phyloP scores from a whole-genome alignment of 1,284 basidiomycete genomes.

The Cystobasidiaceae sp. region DNA sequence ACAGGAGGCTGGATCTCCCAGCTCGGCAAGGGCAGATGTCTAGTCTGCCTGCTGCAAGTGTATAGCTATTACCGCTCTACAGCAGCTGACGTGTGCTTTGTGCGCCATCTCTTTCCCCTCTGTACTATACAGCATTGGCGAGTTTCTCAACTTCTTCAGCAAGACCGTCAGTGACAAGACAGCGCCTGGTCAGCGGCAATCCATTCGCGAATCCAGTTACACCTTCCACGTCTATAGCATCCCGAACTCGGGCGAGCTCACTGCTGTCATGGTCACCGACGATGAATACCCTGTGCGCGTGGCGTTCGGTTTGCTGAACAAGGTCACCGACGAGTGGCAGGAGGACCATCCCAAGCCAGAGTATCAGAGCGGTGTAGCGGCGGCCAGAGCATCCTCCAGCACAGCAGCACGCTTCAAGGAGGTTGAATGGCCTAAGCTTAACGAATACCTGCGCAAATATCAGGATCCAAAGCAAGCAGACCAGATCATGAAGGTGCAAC shows the following conservation, averaged over 20 bases:
- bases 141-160: slow-evolving; percentile 86
- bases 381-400: slow-evolving; percentile 4
- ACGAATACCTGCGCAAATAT: slow-evolving; percentile 82
- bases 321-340: slow-evolving; percentile 88
- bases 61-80: not conserved
- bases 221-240: slow-evolving; percentile 77
- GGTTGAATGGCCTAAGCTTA: slow-evolving; percentile 54
- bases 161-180: slow-evolving; percentile 67
- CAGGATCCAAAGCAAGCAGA: slow-evolving; percentile 98
- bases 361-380: slow-evolving; percentile 50
- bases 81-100: not conserved
- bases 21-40: no score
- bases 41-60: not conserved
- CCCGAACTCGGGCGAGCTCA: slow-evolving; percentile 45
- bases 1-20: no score
- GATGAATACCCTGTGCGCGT: slow-evolving; percentile 94
- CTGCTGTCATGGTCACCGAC: slow-evolving; percentile 89
- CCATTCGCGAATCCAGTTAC: slow-evolving; percentile 90
- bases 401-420: slow-evolving; percentile 32
- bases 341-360: slow-evolving; percentile 64
- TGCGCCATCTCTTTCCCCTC: not conserved
- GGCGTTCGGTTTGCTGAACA: slow-evolving; percentile 90
- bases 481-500: slow-evolving; percentile 96
- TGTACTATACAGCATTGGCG: slow-evolving; percentile 62
- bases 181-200: slow-evolving; percentile 58